These are phyloP conservation scores for Acmispon strigosus DNA, from an alignment of 306 rosid genomes.

Conservation along the genomic window DNA sequence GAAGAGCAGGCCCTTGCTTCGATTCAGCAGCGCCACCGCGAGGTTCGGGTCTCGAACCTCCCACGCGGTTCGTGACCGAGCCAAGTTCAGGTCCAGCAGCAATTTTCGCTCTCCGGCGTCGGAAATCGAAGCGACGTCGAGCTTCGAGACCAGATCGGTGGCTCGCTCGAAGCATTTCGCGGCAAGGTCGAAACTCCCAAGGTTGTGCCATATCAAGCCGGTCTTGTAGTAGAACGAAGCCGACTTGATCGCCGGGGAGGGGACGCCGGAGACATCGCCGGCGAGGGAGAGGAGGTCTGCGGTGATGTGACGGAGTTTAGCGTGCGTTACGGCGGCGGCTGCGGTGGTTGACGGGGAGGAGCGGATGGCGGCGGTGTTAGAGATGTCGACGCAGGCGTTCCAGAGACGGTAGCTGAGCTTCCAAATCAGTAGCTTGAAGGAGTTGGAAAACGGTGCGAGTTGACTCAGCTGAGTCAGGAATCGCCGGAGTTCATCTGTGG, in stretches of 20 bases:
- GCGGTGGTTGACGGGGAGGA: conserved; percentile 25
- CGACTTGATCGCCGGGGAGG: conserved; percentile 55
- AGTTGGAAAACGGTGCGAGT: conserved; percentile 47
- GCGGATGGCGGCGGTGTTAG: conserved; percentile 57
- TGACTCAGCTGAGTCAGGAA: conserved; percentile 43
- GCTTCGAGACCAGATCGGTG: conserved; percentile 56
- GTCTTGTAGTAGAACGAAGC: conserved; percentile 76
- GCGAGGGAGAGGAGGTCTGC: conserved; percentile 61
- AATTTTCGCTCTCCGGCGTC: conserved; percentile 50
- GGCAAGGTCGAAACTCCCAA: conserved; percentile 70
- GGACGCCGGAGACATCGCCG: conserved; percentile 50
- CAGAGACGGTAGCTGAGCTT: conserved; percentile 92
- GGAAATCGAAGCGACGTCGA: conserved; percentile 24
- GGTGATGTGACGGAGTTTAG: conserved; percentile 71
- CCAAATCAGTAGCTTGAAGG: conserved; percentile 65
- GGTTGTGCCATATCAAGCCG: conserved; percentile 67
- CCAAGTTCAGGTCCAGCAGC: conserved; percentile 64
- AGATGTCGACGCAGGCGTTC: conserved; percentile 88
- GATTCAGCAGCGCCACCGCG: conserved; percentile 56
- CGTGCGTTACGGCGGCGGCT: conserved; percentile 34
- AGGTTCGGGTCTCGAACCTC: conserved; percentile 62
- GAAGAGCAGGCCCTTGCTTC: conserved; percentile 63
- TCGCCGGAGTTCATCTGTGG: conserved; percentile 45
- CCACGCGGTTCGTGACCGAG: conserved; percentile 84
- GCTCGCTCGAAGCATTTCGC: conserved; percentile 80